Base-by-base conservation (phyloP, 164 flowering plant species). In the Vitis amurensis region DNA sequence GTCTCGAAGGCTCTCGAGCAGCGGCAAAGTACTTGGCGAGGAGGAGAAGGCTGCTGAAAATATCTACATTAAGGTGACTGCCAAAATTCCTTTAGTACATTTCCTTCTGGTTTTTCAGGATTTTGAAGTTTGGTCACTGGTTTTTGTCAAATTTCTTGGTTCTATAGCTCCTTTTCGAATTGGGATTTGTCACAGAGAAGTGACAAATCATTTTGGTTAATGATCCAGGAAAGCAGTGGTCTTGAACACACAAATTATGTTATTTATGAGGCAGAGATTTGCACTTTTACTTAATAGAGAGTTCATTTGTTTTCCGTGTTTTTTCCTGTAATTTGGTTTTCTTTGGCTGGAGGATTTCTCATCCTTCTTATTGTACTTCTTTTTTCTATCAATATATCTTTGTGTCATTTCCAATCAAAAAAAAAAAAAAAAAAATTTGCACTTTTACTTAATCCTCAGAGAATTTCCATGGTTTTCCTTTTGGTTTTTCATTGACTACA, bases 1-100 rank as follows among this genome's bases (percentile, higher is more conserved):
- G 2, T 82, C 89, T 62, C 85, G 97, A 17, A 88, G 98, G 85
- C 67, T 90, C 52, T 91, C 92, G 2, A 87, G 86, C 69, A 23
- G 27, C 27, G 98, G 99, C 16, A 90, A 78, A 72, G 51, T 95
- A 10, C 87, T 95, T 3, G 63, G 87, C 51, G 98, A 93, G 86
- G 99, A 95, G 78, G 97, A 95, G 68, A 93, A 88, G 50, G 99
- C 99, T 68, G 99, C 97, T 1, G 99, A 95, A 74, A 93, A 91
- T 74, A 77, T 93, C 59, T 93, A 87, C 85, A 90, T 95, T 66
- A 91, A 91, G 97, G 99, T 91, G 68, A 14, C 44, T 9, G 55
- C 15, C 29, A 5, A 23, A 9, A 10, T 17, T 19, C 50, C 14
- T 49, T 29, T 63, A 11, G 7, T 59, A 13, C 15, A 37, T 51